phyloP scores from a whole-genome alignment of 768 basidiomycete genomes.

The Pholiota microspora region DNA sequence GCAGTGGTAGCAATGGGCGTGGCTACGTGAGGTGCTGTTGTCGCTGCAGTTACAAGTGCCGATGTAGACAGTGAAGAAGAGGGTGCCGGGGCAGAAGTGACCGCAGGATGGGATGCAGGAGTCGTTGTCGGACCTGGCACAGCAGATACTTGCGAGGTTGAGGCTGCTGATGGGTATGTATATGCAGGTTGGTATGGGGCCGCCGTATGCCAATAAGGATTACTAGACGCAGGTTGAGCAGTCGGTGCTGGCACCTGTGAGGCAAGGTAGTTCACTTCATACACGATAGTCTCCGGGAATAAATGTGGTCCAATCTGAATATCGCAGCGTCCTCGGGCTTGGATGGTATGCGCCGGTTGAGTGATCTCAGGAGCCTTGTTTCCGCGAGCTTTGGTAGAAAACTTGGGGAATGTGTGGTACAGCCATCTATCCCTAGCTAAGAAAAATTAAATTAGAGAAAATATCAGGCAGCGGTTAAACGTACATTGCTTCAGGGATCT shows the following conservation, averaged over 20 bases:
- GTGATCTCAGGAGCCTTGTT: conserved; percentile 50
- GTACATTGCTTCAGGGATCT: conserved; percentile 71
- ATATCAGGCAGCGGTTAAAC: conserved; percentile 27
- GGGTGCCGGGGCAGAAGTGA: conserved; percentile 9
- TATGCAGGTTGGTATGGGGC: conserved; percentile 10
- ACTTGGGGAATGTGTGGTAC: conserved; percentile 64
- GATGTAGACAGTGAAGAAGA: conserved; percentile 18
- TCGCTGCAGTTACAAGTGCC: neutral
- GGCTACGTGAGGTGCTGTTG: neutral
- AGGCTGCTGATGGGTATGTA: conserved; percentile 2
- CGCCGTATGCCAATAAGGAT: conserved; percentile 22
- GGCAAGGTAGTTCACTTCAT: conserved; percentile 69
- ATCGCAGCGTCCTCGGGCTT: conserved; percentile 64
- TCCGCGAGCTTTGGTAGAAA: conserved; percentile 62
- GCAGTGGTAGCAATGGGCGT: neutral
- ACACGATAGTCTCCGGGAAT: conserved; percentile 66
- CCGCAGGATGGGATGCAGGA: conserved; percentile 9
- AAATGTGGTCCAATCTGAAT: conserved; percentile 74
- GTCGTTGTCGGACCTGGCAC: neutral
- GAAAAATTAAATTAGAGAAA: neutral
- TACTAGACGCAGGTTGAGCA: conserved; percentile 22
- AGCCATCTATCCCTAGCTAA: conserved; percentile 75
- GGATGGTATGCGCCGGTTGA: conserved; percentile 67
- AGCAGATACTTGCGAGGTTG: conserved; percentile 5
- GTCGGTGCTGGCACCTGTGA: conserved; percentile 21